Conservation (phyloP, 257 asterid genomes). For the Echites panduratus region DNA sequence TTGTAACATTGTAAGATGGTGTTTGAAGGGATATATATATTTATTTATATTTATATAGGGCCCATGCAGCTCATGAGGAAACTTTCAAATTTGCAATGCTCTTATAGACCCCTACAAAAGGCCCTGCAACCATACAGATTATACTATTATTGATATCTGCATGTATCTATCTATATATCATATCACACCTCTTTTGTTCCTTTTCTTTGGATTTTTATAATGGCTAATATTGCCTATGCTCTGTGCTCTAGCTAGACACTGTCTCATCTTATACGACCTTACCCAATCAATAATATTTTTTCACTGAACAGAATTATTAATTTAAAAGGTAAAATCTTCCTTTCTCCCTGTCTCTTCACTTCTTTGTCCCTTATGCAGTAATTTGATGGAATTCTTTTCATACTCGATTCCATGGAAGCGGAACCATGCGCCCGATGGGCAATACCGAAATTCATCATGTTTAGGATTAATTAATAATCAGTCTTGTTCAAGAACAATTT, state of each 20-base stretch:
- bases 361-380: too few species aligned
- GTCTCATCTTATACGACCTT: not conserved
- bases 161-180: conserved; percentile 16
- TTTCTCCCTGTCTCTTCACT: too few species aligned
- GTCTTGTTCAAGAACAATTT: not conserved
- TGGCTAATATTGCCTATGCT: conserved; percentile 14
- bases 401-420: too few species aligned
- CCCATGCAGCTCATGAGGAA: conserved; percentile 15
- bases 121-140: not conserved
- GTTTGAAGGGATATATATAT: too few species aligned
- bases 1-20: too few species aligned
- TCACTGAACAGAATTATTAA: not conserved
- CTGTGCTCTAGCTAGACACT: not conserved
- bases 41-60: too few species aligned
- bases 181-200: conserved; percentile 21
- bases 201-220: conserved; percentile 21
- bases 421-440: too few species aligned
- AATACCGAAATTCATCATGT: too few species aligned
- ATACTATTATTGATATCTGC: conserved; percentile 21
- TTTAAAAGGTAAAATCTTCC: too few species aligned
- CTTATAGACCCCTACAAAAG: conserved; percentile 11
- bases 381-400: too few species aligned
- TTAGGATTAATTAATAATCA: too few species aligned
- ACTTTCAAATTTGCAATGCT: conserved; percentile 20
- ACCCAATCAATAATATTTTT: not conserved